phyloP scores from a whole-genome alignment of 371 early-diverging fungal genomes.

The Mucor velutinosus region DNA sequence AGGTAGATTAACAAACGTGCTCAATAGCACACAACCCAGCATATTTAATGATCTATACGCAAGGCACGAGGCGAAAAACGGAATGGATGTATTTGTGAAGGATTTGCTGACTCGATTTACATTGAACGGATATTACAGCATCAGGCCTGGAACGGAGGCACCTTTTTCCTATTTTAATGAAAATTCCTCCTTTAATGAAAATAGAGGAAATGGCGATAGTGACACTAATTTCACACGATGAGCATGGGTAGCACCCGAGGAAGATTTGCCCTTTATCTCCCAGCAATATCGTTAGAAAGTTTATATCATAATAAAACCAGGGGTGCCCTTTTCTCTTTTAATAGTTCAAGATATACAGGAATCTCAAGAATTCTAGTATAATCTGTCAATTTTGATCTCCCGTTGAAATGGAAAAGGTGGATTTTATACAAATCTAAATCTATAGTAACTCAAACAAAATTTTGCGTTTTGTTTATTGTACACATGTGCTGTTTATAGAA shows the following conservation, averaged over 20 bases:
- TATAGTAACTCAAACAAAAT: neutral
- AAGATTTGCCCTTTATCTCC: neutral
- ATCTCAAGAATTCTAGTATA: neutral
- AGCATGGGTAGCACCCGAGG: slow-evolving; percentile 14
- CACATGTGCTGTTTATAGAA: neutral
- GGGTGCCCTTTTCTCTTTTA: neutral
- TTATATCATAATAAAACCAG: neutral
- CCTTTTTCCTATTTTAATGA: neutral
- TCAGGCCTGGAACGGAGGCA: neutral
- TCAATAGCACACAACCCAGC: slow-evolving; percentile 22
- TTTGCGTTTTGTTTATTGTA: neutral
- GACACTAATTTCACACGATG: slow-evolving; percentile 1
- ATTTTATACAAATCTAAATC: neutral
- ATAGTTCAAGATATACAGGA: neutral
- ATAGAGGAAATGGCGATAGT: neutral
- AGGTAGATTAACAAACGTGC: slow-evolving; percentile 35
- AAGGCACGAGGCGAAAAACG: slow-evolving; percentile 25
- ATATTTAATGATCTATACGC: slow-evolving; percentile 32
- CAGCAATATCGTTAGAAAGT: neutral
- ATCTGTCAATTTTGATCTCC: neutral
- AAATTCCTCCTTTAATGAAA: neutral
- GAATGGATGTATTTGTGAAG: slow-evolving; percentile 33
- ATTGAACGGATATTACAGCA: slow-evolving; percentile 24
- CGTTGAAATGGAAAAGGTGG: neutral
- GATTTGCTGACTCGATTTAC: slow-evolving; percentile 31